phyloP scores from a whole-genome alignment of 2,329 filamentous ascomycete genomes.

The Pseudocercospora eumusae region DNA sequence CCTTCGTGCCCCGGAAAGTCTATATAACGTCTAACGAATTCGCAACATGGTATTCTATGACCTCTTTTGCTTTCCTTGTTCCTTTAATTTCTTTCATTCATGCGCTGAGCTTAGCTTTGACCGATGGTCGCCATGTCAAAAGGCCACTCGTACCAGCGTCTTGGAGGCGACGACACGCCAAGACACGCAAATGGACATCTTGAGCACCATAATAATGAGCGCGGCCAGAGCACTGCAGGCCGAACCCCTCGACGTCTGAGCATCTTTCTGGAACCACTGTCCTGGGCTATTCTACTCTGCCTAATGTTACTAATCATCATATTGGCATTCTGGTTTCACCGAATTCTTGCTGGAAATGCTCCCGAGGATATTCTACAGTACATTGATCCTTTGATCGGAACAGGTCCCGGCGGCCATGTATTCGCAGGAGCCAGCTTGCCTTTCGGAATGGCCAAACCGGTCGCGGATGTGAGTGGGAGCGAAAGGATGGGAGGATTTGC shows the following conservation, averaged over 20 bases:
- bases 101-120: background rate
- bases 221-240: no score
- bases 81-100: background rate
- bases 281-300: conserved; percentile 18
- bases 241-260: conserved; percentile 11
- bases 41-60: background rate
- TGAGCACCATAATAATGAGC: conserved; percentile 1
- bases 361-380: conserved; percentile 31
- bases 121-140: conserved; percentile 20
- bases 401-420: conserved; percentile 41
- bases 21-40: no score
- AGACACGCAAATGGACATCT: conserved; percentile 8
- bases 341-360: conserved; percentile 30
- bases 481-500: conserved; percentile 50
- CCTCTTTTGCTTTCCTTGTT: background rate
- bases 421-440: conserved; percentile 48
- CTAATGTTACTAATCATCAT: conserved; percentile 18
- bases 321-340: conserved; percentile 14
- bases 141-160: conserved; percentile 25
- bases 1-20: no score
- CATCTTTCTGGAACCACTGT: conserved; percentile 19
- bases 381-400: conserved; percentile 30
- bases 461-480: conserved; percentile 36
- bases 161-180: conserved; percentile 24
- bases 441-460: conserved; percentile 51